Conservation (phyloP, 2,329 filamentous ascomycete species). For the Apiospora pterosperma region DNA sequence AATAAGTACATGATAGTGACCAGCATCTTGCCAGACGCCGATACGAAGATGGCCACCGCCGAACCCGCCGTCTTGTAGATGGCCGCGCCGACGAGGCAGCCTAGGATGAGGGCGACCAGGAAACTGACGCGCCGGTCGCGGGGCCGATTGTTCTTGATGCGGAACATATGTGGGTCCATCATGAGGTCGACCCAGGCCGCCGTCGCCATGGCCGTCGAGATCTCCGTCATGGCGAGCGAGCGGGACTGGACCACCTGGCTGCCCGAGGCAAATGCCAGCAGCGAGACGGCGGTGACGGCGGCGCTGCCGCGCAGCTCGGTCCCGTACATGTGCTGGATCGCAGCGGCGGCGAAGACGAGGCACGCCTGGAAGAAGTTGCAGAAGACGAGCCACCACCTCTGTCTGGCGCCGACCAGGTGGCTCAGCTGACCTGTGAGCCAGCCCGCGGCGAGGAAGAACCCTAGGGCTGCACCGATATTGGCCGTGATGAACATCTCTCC, state of each 20-base stretch:
- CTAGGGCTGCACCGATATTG: conserved; percentile 54
- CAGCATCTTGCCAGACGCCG: conserved; percentile 41
- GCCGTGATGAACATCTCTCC: conserved; percentile 46
- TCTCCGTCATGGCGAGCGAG: conserved; percentile 54
- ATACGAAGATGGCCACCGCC: conserved; percentile 39
- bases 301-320: conserved; percentile 29
- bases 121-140: conserved; percentile 50
- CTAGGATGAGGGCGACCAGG: conserved; percentile 41
- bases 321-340: conserved; percentile 42
- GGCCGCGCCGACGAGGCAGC: conserved; percentile 49
- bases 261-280: conserved; percentile 54
- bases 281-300: conserved; percentile 42
- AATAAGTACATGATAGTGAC: conserved; percentile 43
- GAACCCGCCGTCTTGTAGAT: conserved; percentile 42
- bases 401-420: conserved; percentile 47
- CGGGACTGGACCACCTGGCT: conserved; percentile 57
- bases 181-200: conserved; percentile 59
- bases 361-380: conserved; percentile 53
- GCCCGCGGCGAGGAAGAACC: conserved; percentile 52
- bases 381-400: conserved; percentile 50
- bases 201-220: conserved; percentile 63
- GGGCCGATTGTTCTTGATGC: conserved; percentile 38
- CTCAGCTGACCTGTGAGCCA: conserved; percentile 55
- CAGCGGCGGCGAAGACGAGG: conserved; percentile 51
- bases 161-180: conserved; percentile 50